Evolutionary conservation across 225 moss, liverwort and hornwort genomes (phyloP).

Genomic region (Straminergon stramineum): DNA sequence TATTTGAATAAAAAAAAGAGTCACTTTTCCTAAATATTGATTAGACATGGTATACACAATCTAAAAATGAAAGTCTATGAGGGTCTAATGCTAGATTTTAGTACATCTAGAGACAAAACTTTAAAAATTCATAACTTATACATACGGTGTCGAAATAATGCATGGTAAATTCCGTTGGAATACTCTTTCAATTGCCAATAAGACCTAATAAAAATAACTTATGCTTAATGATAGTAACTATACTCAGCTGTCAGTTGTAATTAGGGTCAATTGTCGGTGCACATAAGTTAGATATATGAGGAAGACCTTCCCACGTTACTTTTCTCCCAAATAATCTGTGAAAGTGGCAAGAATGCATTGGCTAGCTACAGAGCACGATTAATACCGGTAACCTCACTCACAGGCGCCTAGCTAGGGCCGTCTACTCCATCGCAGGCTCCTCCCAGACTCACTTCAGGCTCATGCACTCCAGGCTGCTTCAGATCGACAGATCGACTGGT

Average conservation of each 20-base stretch:
- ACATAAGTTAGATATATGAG: not conserved
- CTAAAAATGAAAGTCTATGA: not conserved
- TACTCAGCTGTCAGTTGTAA: not conserved
- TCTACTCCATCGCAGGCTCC: not conserved
- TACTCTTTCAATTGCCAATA: not conserved
- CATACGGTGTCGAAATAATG: not conserved
- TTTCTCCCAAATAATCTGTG: not conserved
- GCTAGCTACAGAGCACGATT: not conserved
- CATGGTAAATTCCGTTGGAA: too few relatives aligned
- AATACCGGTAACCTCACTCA: not conserved
- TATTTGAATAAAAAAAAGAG: not conserved
- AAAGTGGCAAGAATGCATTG: not conserved
- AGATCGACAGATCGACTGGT: not conserved
- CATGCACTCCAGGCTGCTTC: not conserved
- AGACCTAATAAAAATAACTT: not conserved
- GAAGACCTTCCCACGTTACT: not conserved
- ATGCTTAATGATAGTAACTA: not conserved
- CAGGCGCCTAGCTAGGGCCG: not conserved
- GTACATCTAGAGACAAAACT: not conserved
- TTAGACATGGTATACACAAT: not conserved
- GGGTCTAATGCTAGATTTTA: too few relatives aligned
- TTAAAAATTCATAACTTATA: not conserved
- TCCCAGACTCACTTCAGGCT: not conserved
- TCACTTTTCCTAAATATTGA: not conserved
- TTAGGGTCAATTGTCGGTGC: not conserved